Percentiles rank a stretch among this genome's conserved stretches.
These are phyloP conservation scores for Petrea volubilis DNA, from an alignment of 257 asterid species.

Conservation along the genomic window DNA sequence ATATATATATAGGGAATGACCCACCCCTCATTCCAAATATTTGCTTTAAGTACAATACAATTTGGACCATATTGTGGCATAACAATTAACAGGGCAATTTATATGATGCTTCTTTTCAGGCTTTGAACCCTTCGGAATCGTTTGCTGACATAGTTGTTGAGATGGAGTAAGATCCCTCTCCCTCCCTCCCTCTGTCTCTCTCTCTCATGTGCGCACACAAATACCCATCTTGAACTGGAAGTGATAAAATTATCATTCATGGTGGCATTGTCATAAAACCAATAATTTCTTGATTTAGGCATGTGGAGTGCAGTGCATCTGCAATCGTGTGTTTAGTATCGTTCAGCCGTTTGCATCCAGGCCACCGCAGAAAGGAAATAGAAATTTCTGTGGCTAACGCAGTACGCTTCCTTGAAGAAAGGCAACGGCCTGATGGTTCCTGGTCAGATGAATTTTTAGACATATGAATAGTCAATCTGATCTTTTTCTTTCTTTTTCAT, in stretches of 20 bases:
- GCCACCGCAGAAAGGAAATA: conserved; percentile 66
- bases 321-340: conserved; percentile 50
- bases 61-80: background rate
- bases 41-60: too few relatives aligned
- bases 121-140: conserved; percentile 74
- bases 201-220: too few relatives aligned
- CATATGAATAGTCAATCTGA: too few relatives aligned
- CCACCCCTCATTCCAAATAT: too few relatives aligned
- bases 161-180: conserved; percentile 61
- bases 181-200: too few relatives aligned
- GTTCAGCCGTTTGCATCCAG: conserved; percentile 64
- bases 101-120: conserved; percentile 21
- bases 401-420: conserved; percentile 48
- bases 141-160: conserved; percentile 79
- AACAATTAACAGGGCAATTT: background rate
- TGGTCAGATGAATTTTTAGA: conserved; percentile 40
- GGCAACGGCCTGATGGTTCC: conserved; percentile 70
- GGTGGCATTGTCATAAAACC: background rate
- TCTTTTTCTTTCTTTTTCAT: too few relatives aligned
- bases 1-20: too few relatives aligned
- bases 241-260: background rate
- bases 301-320: conserved; percentile 56
- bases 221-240: background rate
- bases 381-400: conserved; percentile 50
- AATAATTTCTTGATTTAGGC: conserved; percentile 39